phyloP scores from a whole-genome alignment of 1,139 yeast genomes.

The Pichia norvegensis region DNA sequence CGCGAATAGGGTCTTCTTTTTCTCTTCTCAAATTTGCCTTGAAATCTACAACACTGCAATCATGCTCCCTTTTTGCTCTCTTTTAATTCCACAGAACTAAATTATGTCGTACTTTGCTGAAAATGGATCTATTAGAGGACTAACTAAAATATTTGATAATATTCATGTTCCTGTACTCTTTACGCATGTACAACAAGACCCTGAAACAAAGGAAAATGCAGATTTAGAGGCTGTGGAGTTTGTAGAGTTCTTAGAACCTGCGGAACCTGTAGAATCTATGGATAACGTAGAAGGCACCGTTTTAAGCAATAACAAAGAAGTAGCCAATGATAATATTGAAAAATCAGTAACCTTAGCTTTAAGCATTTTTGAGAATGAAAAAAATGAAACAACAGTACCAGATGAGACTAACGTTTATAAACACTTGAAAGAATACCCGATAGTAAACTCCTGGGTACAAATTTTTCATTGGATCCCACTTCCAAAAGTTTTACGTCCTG shows the following conservation, averaged over 20 bases:
- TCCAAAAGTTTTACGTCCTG: conserved; percentile 29
- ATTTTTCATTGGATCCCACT: conserved; percentile 31
- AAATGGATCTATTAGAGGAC: neutral
- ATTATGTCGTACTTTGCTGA: conserved; percentile 10
- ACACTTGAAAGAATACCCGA: conserved; percentile 34
- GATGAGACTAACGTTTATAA: conserved; percentile 26
- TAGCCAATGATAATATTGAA: neutral
- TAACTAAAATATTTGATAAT: conserved; percentile 5
- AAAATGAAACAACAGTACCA: neutral
- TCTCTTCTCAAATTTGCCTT: too few species aligned
- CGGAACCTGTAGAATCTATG: neutral
- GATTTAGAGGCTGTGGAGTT: too few species aligned
- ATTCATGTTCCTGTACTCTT: conserved; percentile 1
- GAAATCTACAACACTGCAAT: too few species aligned
- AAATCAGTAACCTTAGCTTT: neutral
- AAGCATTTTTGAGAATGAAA: neutral
- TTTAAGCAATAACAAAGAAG: neutral
- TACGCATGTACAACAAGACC: conserved; percentile 1
- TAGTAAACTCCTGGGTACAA: conserved; percentile 35
- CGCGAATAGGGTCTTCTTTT: too few species aligned
- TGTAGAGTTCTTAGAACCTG: too few species aligned
- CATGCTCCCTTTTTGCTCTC: neutral
- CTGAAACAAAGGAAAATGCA: neutral
- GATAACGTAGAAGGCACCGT: neutral
- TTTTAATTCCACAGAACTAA: too few species aligned